A percentile compares a stretch with the other conserved stretches of the same genome.
These are phyloP conservation scores for Ascosphaera acerosa DNA, from an alignment of 2,329 filamentous ascomycete species.

Conservation along the genomic window DNA sequence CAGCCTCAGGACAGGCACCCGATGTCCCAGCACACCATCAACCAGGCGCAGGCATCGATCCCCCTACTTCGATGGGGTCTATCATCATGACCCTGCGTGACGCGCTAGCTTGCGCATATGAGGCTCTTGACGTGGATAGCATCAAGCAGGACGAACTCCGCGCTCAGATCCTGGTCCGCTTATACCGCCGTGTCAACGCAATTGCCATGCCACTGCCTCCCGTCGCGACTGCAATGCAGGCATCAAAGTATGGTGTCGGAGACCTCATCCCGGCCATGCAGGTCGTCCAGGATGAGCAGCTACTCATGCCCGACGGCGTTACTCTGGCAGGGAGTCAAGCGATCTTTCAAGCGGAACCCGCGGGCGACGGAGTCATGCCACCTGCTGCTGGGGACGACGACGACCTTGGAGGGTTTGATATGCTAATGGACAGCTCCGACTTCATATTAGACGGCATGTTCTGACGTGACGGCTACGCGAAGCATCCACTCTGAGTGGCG, in stretches of 20 bases:
- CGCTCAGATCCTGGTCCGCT: conserved; percentile 20
- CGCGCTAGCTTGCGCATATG: conserved; percentile 15
- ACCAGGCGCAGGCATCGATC: conserved; percentile 12
- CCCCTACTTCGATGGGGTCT: conserved; percentile 10
- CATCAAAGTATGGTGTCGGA: conserved; percentile 17
- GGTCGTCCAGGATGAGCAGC: conserved; percentile 13
- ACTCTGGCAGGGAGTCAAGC: conserved; percentile 8
- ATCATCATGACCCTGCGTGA: conserved; percentile 18
- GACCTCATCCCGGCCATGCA: conserved; percentile 21
- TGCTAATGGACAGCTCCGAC: neutral
- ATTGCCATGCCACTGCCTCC: conserved; percentile 13
- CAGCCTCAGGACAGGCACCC: too few species aligned
- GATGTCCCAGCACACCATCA: conserved; percentile 14
- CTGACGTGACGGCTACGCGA: too few species aligned
- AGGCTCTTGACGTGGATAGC: conserved; percentile 14
- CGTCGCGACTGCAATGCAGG: conserved; percentile 8
- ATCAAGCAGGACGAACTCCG: conserved; percentile 20
- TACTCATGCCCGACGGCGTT: too few species aligned
- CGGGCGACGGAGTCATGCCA: conserved; percentile 3
- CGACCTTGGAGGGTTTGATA: neutral
- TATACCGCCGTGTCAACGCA: conserved; percentile 20
- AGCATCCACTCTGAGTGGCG: too few species aligned
- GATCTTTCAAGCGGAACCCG: neutral
- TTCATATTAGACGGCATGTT: neutral
- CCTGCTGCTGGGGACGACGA: conserved; percentile 1